A percentile compares a stretch with the other conserved stretches of the same genome.
Evolutionary conservation across 805 yeast species (phyloP).

Genomic region (Candida michaelii): DNA sequence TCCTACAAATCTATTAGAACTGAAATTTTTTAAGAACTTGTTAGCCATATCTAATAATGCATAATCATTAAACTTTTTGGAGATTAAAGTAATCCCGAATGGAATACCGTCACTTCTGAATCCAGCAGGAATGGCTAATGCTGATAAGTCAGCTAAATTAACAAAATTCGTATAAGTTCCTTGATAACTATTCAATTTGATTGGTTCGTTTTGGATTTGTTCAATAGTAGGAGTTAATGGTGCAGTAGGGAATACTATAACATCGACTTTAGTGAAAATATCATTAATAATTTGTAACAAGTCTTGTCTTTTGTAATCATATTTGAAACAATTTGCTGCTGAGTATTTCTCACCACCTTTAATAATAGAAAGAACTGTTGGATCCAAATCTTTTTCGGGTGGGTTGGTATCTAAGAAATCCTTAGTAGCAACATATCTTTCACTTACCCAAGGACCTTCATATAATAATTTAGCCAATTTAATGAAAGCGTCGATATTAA

Average conservation of each 20-base stretch:
- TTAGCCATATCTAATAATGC: conserved; percentile 85
- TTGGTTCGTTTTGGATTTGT: conserved; percentile 73
- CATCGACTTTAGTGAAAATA: conserved; percentile 63
- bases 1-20: conserved; percentile 58
- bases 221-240: conserved; percentile 86
- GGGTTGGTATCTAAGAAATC: conserved; percentile 72
- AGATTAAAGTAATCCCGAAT: conserved; percentile 83
- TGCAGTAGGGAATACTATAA: conserved; percentile 86
- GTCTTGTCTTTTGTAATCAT: conserved; percentile 82
- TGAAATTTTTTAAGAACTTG: conserved; percentile 56
- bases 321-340: conserved; percentile 83
- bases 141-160: conserved; percentile 90
- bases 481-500: conserved; percentile 74
- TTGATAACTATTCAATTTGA: conserved; percentile 80
- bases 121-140: conserved; percentile 88
- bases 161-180: conserved; percentile 99
- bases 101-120: conserved; percentile 84
- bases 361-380: conserved; percentile 76
- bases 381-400: conserved; percentile 71
- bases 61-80: conserved; percentile 80
- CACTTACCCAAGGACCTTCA: conserved; percentile 99
- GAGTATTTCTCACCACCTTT: conserved; percentile 72
- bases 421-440: conserved; percentile 80
- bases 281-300: conserved; percentile 64
- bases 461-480: conserved; percentile 84